Base-by-base conservation (phyloP, 129 eudicot genomes). In the Dittrichia graveolens region DNA sequence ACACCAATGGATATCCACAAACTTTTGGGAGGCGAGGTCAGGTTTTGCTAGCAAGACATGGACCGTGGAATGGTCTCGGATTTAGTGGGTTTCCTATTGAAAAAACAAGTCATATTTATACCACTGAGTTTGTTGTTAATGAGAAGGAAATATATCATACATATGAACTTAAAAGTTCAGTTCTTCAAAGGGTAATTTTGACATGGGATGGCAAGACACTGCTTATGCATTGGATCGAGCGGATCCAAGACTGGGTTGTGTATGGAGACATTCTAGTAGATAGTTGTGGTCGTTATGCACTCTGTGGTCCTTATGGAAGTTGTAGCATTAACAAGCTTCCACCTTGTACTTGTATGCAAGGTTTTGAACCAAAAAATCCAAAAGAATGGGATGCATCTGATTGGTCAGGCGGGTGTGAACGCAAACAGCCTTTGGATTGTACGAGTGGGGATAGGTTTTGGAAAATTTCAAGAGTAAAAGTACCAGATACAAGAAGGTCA, bases 31-130 rank as follows among this genome's bases (percentile, higher is more conserved):
- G 35, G 38, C 10, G 62, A 19, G 72, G 46, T n/a, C 24, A 8
- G 12, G 43, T 38, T 16, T 9, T 44, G 35, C n/a, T 9, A 8
- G 52, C 50, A 11, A 69, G 81, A 13, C 18, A 5, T 7, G 85
- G 85, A 15, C 81, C 81, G 0, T 81, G 84, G 84, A 81, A 81
- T 31, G 84, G 84, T 31, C 7, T 81, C 4, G 43, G 77, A 4
- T 75, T 68, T 63, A 80, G 77, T 24, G 84, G 84, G 1, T 35
- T 58, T 12, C 53, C 73, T 34, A 37, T 12, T 16, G 65, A 74
- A n/a, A 14, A 7, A 31, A 46, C 71, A 0, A 70, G 35, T 3
- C 12, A 46, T 1, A 18, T 78, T 61, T 73, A 44, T 38, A 18
- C 65, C 0, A 45, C 35, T 4, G 71, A 53, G 5, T 34, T 74